Evolutionary conservation across 495 filamentous ascomycete genomes (phyloP), one percentile per base, ranked within the genome.

Genomic region (Rostrohypoxylon terebratum): DNA sequence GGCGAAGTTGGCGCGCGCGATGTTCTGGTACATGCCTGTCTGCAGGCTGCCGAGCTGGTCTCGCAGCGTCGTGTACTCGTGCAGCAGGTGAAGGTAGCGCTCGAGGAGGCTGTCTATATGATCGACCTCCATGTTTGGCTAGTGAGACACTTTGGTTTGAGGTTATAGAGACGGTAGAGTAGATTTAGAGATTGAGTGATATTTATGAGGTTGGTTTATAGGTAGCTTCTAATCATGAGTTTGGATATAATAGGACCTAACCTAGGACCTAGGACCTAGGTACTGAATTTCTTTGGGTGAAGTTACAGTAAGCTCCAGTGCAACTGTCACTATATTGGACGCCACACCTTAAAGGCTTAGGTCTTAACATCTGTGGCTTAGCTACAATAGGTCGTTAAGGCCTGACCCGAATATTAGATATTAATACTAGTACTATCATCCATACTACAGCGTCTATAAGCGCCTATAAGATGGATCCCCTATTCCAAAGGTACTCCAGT

Each of bases 1-100:
- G 18, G 85, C 82, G 79, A 91, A 93, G 77, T 93, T 93, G 48
- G 92, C 91, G 60, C 90, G 87, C 23, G 92, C 89, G 18, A 94
- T 84, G 79, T 80, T 70, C 23, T 84, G 84, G 71, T 81, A 82
- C 34, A 85, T 76, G 66, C 84, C 85, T 18, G 89, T 84, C 25
- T 94, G 83, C 20, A 87, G 78, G 23, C 78, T 75, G 38, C 81
- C 81, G 10, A 96, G 81, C 18, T 84, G 72, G 31, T 79, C 76
- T 36, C 90, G 88, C 18, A 92, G 80, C 28, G 80, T 79, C 51
- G 90, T 88, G 81, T 97, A 92, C 68, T 85, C 78, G 80, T 96
- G 85, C 0, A 97, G 83, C 4, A 93, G 85, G 59, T 79, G 34
- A 13, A 96, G 86, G 77, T 96, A 94, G 31, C 85, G 82, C 75